Evolutionary conservation across 352 stramenopile species (phyloP), one percentile per base, ranked within the genome.

Genomic region (Phytophthora citricola): DNA sequence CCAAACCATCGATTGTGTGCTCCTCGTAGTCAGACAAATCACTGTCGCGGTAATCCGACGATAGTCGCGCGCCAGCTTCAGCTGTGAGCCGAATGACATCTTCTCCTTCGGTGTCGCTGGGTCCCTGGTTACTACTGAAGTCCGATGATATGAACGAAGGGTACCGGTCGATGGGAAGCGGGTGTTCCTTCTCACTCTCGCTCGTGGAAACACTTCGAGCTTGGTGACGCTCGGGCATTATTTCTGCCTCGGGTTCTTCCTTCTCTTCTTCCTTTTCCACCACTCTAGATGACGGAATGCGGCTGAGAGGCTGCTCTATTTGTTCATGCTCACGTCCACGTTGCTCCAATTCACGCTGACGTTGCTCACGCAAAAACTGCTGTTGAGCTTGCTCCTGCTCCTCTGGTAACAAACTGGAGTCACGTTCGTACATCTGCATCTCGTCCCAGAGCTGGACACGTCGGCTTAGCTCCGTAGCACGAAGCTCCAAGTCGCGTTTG

Each of bases 1-100:
- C 68, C 39, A 75, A 44, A 9, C 41, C 68, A 45, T 83, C 68
- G 15, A 78, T 77, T 3, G 73, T 79, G 29, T 78, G 76, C 63
- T 85, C 76, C n/a, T 85, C 70, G 46, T 79, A 78, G 29, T 82
- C 64, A 9, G 68, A 70, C 44, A 76, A 46, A 57, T 73, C 65
- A 54, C 64, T 78, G n/a, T 73, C 70, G 26, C 67, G 55, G 29
- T 71, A 76, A 34, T 71, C 54, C 1, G 49, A 63, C 3, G 58
- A 70, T 26, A 79, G 12, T 57, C 47, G 69, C 29, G 61, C 34
- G 4, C 66, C 62, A 6, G 66, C 56, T 10, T 75, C 69, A 3
- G 62, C 47, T 49, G 70, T 71, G 7, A 81, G 63, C 2, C 66
- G 66, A 17, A 63, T 66, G 2, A 59, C 44, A 50, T 72, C 54